Base-by-base conservation (phyloP, 2,329 filamentous ascomycete species). In the Thermomyces lanuginosus region DNA sequence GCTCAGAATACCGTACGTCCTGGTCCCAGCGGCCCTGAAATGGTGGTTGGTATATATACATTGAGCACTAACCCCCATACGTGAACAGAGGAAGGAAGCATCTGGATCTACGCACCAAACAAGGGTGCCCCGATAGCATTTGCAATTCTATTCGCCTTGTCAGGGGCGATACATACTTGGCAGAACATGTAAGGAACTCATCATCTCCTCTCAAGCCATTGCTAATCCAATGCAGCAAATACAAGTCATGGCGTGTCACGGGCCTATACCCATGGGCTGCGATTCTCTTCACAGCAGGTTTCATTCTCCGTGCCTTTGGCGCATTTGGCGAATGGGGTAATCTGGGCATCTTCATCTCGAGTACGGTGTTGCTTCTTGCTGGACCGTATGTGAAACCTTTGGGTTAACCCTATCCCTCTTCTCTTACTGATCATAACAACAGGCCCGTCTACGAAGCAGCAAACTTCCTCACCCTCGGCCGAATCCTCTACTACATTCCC, bases 391-490 rank as follows among this genome's bases (percentile, higher is more conserved):
- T 33, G 4, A 11, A 8, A n/a, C n/a, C n/a, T 6, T 4, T 26
- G 10, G 8, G 10, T 12, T 12, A 29, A 10, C n/a, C n/a, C 7
- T 6, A 27, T 12, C 5, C 26, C 10, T 6, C 15, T 21, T 8
- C 9, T 3, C 16, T 25, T 14, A 25, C 17, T 16, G 6, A 7
- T 17, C 8, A 26, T 24, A n/a, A 26, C 8, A 6, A 21, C 19
- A 52, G 48, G 9, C 54, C 53, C 6, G 48, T 59, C 20, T 58
- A 57, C 22, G 51, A 56, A 32, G 48, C 46, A 5, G 50, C 51
- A 27, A 66, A 64, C 29, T 69, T 65, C 38, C 51, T 64, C 18
- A 65, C 66, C 29, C 51, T 69, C 0, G 58, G 53, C 9, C 56
- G 61, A 15, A 56, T 67, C n/a, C 48, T 70, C 0, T 57, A 56